Percentiles rank a stretch among this genome's conserved stretches.
Evolutionary conservation across 2,329 filamentous ascomycete genomes (phyloP).

Genomic region (Phialophora verrucosa): DNA sequence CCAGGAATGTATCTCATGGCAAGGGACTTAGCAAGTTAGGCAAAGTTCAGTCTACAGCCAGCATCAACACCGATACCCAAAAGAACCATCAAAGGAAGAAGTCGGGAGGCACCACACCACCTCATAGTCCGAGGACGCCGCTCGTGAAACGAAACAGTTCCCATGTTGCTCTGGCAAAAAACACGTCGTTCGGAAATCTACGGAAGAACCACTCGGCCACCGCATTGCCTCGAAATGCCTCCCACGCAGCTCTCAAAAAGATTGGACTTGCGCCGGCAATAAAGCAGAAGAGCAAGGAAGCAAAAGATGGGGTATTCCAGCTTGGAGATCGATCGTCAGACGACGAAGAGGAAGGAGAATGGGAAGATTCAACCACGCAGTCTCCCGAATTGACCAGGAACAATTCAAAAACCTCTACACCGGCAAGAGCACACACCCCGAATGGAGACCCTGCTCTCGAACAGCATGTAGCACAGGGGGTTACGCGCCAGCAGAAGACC

Average conservation of each 20-base stretch:
- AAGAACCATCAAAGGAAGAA: constrained; percentile 56
- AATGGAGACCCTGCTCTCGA: constrained; percentile 27
- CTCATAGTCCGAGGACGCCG: constrained; percentile 47
- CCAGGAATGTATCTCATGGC: constrained; percentile 51
- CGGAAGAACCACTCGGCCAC: constrained; percentile 55
- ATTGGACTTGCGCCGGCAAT: constrained; percentile 41
- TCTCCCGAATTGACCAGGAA: constrained; percentile 55
- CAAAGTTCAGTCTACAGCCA: constrained; percentile 44
- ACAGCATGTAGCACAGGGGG: constrained; percentile 15
- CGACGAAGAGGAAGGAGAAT: constrained; percentile 52
- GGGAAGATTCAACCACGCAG: constrained; percentile 55
- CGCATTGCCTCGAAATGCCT: constrained; percentile 48
- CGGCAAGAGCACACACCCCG: constrained; percentile 32
- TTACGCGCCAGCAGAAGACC: constrained; percentile 15
- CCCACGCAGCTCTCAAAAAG: constrained; percentile 49
- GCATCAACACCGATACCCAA: constrained; percentile 44
- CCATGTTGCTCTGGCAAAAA: constrained; percentile 44
- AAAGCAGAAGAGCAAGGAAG: constrained; percentile 44
- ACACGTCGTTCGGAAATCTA: constrained; percentile 47
- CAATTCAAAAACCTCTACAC: constrained; percentile 46
- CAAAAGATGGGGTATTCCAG: constrained; percentile 54
- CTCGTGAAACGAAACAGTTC: constrained; percentile 51
- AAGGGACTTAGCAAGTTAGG: constrained; percentile 54
- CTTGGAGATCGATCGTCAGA: constrained; percentile 50
- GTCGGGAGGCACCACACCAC: constrained; percentile 50